Conservation (phyloP, 192 early-diverging fungal genomes). For the Helicostylum pulchrum region DNA sequence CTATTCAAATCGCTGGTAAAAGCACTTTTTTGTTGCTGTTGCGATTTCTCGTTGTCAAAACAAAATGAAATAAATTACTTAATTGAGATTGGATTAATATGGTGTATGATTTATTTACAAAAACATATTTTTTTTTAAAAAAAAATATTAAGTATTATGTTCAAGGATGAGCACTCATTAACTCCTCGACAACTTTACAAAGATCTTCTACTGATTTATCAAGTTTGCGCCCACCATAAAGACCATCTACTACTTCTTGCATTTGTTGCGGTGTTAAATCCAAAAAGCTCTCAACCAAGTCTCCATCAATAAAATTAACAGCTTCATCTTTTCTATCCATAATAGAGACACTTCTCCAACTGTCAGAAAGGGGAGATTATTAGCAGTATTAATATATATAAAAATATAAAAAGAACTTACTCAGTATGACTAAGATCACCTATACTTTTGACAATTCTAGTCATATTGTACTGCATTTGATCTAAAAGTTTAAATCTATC, state of each 20-base stretch:
- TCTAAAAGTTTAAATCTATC: slow-evolving; percentile 57
- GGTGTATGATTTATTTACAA: no score
- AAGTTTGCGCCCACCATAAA: slow-evolving; percentile 46
- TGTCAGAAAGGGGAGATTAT: not conserved
- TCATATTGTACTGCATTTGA: slow-evolving; percentile 71
- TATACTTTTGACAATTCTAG: slow-evolving; percentile 52
- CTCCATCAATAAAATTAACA: slow-evolving; percentile 85
- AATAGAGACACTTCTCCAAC: slow-evolving; percentile 64
- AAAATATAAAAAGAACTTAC: slow-evolving; percentile 15
- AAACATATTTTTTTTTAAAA: no score
- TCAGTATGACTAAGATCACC: slow-evolving; percentile 64
- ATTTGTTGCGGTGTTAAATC: slow-evolving; percentile 53
- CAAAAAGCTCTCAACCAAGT: slow-evolving; percentile 87
- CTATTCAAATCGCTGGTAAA: no score
- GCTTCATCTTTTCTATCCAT: slow-evolving; percentile 48
- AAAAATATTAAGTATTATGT: no score
- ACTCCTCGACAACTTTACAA: slow-evolving; percentile 32
- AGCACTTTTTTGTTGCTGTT: no score
- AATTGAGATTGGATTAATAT: no score
- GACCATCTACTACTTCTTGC: slow-evolving; percentile 34
- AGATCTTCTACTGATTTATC: slow-evolving; percentile 59
- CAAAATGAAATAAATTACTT: no score
- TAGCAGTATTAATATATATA: not conserved
- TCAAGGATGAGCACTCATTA: slow-evolving; percentile 28
- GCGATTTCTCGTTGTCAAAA: no score